A percentile compares a stretch with the other conserved stretches of the same genome.
Conservation (phyloP, 257 asterid species). For the Fraxinus americana region DNA sequence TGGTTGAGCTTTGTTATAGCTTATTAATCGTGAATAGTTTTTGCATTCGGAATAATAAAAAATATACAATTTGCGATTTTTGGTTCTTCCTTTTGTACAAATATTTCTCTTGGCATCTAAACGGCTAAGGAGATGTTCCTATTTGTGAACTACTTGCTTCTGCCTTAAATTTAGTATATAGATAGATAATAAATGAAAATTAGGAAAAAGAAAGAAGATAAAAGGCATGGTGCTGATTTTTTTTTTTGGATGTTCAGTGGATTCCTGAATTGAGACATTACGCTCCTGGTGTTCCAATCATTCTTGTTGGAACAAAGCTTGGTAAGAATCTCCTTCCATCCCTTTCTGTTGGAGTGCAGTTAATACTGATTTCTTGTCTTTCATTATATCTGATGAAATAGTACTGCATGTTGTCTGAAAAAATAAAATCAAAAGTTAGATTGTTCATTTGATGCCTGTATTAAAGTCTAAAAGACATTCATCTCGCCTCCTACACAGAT, state of each 20-base stretch:
- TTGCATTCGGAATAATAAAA: background rate
- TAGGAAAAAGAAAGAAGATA: background rate
- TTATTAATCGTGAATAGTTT: background rate
- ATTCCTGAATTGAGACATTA: conserved; percentile 17
- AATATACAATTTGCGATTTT: background rate
- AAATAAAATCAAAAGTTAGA: background rate
- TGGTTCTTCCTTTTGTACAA: background rate
- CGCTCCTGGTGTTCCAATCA: conserved; percentile 10
- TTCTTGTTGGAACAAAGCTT: conserved; percentile 20
- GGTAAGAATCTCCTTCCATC: conserved; percentile 1
- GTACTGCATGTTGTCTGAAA: background rate
- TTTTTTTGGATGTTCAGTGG: conserved; percentile 2
- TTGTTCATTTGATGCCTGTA: background rate
- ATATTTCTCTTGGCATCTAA: background rate
- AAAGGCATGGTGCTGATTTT: background rate
- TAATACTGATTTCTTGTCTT: background rate
- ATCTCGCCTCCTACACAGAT: background rate
- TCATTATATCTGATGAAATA: background rate
- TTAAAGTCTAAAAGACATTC: background rate
- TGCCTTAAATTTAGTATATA: background rate
- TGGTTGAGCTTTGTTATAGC: background rate
- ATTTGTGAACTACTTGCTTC: background rate
- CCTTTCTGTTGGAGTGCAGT: background rate
- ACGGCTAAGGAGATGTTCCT: background rate
- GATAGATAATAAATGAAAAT: background rate